Percentiles rank a stretch among this genome's conserved stretches.
These are phyloP conservation scores for Corchorus olitorius DNA, from an alignment of 345 rosid species.

Conservation along the genomic window DNA sequence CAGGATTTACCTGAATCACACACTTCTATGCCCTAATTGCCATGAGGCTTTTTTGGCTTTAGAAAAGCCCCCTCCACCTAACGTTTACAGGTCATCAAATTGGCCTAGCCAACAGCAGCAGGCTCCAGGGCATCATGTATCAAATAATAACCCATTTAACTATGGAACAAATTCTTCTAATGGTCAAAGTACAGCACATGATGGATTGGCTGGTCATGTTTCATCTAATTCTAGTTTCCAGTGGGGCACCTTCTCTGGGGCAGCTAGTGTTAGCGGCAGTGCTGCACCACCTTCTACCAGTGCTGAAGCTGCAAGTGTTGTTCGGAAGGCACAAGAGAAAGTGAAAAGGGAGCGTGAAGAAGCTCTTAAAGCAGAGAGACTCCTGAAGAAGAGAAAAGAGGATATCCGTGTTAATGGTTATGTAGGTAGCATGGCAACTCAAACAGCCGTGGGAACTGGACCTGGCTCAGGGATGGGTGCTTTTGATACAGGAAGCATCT, in stretches of 20 bases:
- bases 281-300: conserved; percentile 29
- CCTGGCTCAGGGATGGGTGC: conserved; percentile 35
- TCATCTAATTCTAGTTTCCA: conserved; percentile 34
- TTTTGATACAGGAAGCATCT: conserved; percentile 31
- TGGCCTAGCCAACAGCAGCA: conserved; percentile 45
- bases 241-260: conserved; percentile 41
- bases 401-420: conserved; percentile 31
- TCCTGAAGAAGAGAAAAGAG: conserved; percentile 44
- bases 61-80: conserved; percentile 75
- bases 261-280: conserved; percentile 33
- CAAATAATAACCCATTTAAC: background rate
- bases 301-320: conserved; percentile 40
- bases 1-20: conserved; percentile 75
- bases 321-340: conserved; percentile 41
- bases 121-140: conserved; percentile 5
- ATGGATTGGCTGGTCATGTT: conserved; percentile 30
- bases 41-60: conserved; percentile 61
- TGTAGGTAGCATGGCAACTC: conserved; percentile 35
- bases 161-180: conserved; percentile 14
- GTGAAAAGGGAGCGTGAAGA: conserved; percentile 47
- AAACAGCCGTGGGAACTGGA: conserved; percentile 37
- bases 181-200: conserved; percentile 39
- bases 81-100: conserved; percentile 41
- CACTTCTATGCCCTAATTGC: conserved; percentile 80
- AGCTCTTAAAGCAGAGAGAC: conserved; percentile 36